Conservation (phyloP, 2,329 filamentous ascomycete species). For the Fusarium sp. region DNA sequence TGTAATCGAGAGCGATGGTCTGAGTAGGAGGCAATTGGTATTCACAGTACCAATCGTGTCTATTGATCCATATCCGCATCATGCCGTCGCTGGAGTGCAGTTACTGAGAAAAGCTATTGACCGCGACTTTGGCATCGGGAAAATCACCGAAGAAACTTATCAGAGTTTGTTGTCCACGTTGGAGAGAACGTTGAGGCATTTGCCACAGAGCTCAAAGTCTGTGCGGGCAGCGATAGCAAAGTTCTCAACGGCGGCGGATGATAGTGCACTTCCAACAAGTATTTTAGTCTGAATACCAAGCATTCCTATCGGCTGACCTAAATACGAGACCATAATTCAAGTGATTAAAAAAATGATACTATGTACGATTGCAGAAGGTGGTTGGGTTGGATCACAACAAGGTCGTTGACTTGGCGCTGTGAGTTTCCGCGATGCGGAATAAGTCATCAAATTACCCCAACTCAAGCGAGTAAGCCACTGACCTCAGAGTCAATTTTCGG, state of each 20-base stretch:
- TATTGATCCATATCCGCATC: conserved; percentile 46
- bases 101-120: conserved; percentile 43
- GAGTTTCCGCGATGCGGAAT: neutral
- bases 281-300: neutral
- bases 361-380: neutral
- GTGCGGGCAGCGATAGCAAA: conserved; percentile 42
- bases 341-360: too few relatives aligned
- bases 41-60: conserved; percentile 43
- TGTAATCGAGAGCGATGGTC: neutral
- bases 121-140: conserved; percentile 37
- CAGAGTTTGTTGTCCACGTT: conserved; percentile 38
- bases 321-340: too few relatives aligned
- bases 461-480: neutral
- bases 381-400: neutral
- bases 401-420: neutral
- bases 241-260: conserved; percentile 18
- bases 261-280: neutral
- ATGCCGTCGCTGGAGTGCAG: conserved; percentile 44
- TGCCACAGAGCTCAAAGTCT: conserved; percentile 45
- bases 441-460: neutral
- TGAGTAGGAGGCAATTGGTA: neutral
- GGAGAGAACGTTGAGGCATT: conserved; percentile 37
- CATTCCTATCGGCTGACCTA: neutral
- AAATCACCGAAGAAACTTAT: conserved; percentile 41
- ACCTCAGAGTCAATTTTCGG: neutral